Base-by-base conservation (phyloP, 768 basidiomycete genomes). In the Tephrocybe rancida region DNA sequence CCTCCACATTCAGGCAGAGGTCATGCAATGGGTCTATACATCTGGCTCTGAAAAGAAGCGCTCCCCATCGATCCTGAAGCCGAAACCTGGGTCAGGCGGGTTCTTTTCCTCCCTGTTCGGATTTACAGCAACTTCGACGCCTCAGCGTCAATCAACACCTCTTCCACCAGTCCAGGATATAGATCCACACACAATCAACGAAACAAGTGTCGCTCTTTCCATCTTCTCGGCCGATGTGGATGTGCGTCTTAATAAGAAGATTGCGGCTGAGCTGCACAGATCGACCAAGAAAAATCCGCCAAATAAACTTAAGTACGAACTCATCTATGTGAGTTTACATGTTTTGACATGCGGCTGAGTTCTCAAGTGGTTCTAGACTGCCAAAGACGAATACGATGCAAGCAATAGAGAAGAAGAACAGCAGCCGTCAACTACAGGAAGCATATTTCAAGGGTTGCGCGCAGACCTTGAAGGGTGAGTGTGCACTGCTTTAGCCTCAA, bases 281-380 rank as follows among this genome's bases (percentile, higher is more conserved):
- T 91, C 93, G 0, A 99, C 95, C 10, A 98, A 98, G 81, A 99
- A 99, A 76, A 87, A 90, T 50, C 90, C 92, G 0, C 96, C 96
- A 0, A 73, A 71, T 4, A 81, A 75, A 47, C 81, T 95, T 65
- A 85, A 79, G 50, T 89, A 90, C 50, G 84, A 90, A 59, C 76
- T 99, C 11, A 92, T 99, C 35, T 98, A 92, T 73, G 88, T 90
- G 48, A 57, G 84, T 67, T 21, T 8, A 29, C 21, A 18, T 48
- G 25, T 44, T 9, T 61, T 42, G 27, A 10, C 30, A n/a, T 13
- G 14, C 44, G 3, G 37, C 13, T 7, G 14, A 37, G 29, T 29
- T 42, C 48, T 44, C 10, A 19, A 7, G 9, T 49, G 10, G 26
- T 30, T 46, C 27, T 58, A 92, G 92, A 94, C 92, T 2, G 88